A percentile compares a stretch with the other conserved stretches of the same genome.
phyloP scores from a whole-genome alignment of 2,329 filamentous ascomycete genomes.

The Cercospora zeae-maydis region DNA sequence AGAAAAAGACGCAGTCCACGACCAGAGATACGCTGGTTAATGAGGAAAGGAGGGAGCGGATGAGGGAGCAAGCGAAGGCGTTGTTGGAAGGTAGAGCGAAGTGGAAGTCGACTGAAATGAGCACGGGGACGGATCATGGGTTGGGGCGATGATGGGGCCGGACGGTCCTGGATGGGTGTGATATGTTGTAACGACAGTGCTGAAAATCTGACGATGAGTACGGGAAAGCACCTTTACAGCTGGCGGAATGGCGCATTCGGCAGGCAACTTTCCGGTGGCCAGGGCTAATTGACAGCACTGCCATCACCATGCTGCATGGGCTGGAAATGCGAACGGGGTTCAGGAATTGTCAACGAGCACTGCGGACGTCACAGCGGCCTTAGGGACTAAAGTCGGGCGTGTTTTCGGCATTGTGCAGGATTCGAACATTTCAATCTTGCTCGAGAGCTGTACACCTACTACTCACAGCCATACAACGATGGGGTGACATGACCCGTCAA shows the following conservation, averaged over 20 bases:
- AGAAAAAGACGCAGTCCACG: conserved; percentile 35
- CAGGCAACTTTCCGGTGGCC: too few relatives aligned
- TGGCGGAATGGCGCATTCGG: too few relatives aligned
- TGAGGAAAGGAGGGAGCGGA: conserved; percentile 43
- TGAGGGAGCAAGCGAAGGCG: conserved; percentile 60
- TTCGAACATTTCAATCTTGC: neutral
- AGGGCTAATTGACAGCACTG: too few relatives aligned
- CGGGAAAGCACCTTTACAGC: neutral
- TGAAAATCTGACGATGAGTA: neutral
- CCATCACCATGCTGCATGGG: too few relatives aligned
- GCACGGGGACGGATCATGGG: neutral
- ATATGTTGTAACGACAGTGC: neutral
- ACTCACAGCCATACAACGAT: neutral
- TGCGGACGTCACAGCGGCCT: too few relatives aligned
- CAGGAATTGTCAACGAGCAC: too few relatives aligned
- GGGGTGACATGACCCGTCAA: neutral
- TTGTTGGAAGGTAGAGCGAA: conserved; percentile 58
- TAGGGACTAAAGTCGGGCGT: too few relatives aligned
- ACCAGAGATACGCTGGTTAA: conserved; percentile 38
- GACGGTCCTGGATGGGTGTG: neutral
- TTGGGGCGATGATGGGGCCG: neutral
- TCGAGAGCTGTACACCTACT: neutral
- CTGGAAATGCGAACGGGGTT: too few relatives aligned
- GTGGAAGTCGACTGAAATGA: conserved; percentile 47
- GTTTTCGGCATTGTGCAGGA: neutral